Evolutionary conservation across 2,329 filamentous ascomycete species (phyloP).

Genomic region (Bisporella sp.): DNA sequence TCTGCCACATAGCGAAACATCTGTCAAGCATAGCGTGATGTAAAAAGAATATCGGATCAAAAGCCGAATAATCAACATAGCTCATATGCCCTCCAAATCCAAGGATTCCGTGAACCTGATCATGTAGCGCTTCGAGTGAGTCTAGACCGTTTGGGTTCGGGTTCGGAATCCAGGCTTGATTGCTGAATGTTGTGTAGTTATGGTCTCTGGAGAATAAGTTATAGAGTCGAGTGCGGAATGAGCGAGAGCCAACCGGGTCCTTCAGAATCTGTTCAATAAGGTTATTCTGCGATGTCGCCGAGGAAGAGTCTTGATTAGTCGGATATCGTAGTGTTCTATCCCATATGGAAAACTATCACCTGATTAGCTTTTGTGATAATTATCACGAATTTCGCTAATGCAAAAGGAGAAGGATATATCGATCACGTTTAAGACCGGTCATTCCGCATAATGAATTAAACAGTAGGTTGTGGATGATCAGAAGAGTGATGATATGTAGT

Average conservation of each 20-base stretch:
- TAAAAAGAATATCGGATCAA: constrained; percentile 56
- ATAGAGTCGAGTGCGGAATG: neutral
- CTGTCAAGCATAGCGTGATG: constrained; percentile 58
- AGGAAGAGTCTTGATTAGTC: neutral
- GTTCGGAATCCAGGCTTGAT: constrained; percentile 24
- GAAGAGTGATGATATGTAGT: too few relatives aligned
- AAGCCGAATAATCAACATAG: constrained; percentile 65
- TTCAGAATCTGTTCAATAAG: neutral
- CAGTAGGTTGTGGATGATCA: too few relatives aligned
- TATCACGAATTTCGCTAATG: too few relatives aligned
- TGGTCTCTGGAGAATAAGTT: constrained; percentile 21
- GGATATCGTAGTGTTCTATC: neutral
- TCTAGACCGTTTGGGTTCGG: neutral
- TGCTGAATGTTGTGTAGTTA: constrained; percentile 36
- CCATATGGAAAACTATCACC: neutral
- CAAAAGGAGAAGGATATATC: too few relatives aligned
- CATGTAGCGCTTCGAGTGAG: constrained; percentile 39
- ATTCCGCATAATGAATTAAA: too few relatives aligned
- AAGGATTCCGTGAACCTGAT: constrained; percentile 35
- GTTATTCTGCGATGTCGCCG: neutral
- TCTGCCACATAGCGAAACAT: constrained; percentile 71
- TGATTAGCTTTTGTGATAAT: too few relatives aligned
- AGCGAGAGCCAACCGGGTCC: neutral
- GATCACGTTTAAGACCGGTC: too few relatives aligned
- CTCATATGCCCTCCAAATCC: constrained; percentile 55